Percentiles rank a stretch among this genome's conserved stretches.
Conservation (phyloP, 805 yeast genomes). For the Sugiyamaella marilandica region DNA sequence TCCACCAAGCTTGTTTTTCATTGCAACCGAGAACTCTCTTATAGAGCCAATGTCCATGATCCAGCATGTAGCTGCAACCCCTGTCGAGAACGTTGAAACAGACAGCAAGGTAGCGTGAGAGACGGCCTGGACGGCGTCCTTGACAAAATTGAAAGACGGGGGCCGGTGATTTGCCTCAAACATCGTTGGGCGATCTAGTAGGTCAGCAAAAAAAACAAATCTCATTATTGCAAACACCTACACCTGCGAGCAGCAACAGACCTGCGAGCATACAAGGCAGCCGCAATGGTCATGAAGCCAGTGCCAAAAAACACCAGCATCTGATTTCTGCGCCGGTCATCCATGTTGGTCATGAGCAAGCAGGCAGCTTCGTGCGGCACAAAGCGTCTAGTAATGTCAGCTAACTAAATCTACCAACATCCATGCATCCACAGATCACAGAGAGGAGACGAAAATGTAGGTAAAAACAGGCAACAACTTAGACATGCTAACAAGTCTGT, state of each 20-base stretch:
- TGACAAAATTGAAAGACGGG: conserved; percentile 73
- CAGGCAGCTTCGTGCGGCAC: background rate
- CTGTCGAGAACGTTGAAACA: conserved; percentile 65
- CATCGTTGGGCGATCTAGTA: conserved; percentile 54
- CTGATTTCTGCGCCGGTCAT: conserved; percentile 38
- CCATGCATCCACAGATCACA: conserved; percentile 53
- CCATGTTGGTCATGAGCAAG: conserved; percentile 24
- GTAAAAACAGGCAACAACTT: background rate
- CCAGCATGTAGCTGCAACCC: conserved; percentile 75
- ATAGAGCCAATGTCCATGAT: conserved; percentile 63
- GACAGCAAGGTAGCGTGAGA: conserved; percentile 76
- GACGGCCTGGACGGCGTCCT: conserved; percentile 83
- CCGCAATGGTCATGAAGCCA: conserved; percentile 64
- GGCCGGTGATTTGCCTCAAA: conserved; percentile 85
- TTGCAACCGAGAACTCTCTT: conserved; percentile 64
- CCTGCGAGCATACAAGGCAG: conserved; percentile 69
- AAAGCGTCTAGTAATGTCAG: background rate
- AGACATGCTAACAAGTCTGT: conserved; percentile 48
- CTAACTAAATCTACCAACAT: background rate
- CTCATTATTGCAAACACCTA: conserved; percentile 10
- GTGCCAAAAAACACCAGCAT: conserved; percentile 69
- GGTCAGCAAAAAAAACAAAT: conserved; percentile 2
- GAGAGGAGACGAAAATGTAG: conserved; percentile 45
- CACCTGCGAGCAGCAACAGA: conserved; percentile 68
- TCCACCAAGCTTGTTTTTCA: conserved; percentile 66